Percentiles rank a stretch among this genome's conserved stretches.
Evolutionary conservation across 2,329 filamentous ascomycete species (phyloP).

Genomic region (Cercospora sp.): DNA sequence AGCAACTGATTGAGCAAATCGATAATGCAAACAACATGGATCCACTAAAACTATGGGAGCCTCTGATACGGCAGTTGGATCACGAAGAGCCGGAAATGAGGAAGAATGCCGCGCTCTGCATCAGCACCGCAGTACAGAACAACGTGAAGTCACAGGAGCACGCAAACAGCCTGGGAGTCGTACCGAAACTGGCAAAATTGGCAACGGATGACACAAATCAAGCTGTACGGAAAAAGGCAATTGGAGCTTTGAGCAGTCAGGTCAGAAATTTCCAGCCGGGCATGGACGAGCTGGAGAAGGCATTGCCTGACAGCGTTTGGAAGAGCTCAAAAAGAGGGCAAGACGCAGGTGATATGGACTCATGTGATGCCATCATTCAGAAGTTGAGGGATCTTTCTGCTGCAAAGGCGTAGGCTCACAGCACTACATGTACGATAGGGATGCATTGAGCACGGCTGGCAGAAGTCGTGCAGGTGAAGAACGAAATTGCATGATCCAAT

Average conservation of each 20-base stretch:
- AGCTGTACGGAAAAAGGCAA: conserved; percentile 77
- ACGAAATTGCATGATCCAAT: not conserved
- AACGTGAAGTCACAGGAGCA: conserved; percentile 82
- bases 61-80: conserved; percentile 69
- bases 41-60: conserved; percentile 75
- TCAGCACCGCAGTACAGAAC: conserved; percentile 94
- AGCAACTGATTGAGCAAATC: conserved; percentile 85
- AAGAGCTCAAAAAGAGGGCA: conserved; percentile 55
- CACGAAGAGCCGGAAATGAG: conserved; percentile 71
- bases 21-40: conserved; percentile 97
- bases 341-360: conserved; percentile 86
- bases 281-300: conserved; percentile 65
- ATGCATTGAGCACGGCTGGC: not conserved
- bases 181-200: conserved; percentile 69
- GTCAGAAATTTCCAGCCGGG: conserved; percentile 86
- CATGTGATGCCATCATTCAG: conserved; percentile 59
- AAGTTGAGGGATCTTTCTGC: conserved; percentile 36
- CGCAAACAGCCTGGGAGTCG: conserved; percentile 61
- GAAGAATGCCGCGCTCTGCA: conserved; percentile 88
- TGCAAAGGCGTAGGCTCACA: conserved; percentile 12
- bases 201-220: conserved; percentile 60
- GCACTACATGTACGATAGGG: not conserved
- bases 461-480: not conserved
- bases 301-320: conserved; percentile 63
- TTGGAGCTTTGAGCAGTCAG: conserved; percentile 83